These are phyloP conservation scores for Colletotrichum sp. DNA, from an alignment of 2,329 filamentous ascomycete species.

Conservation along the genomic window DNA sequence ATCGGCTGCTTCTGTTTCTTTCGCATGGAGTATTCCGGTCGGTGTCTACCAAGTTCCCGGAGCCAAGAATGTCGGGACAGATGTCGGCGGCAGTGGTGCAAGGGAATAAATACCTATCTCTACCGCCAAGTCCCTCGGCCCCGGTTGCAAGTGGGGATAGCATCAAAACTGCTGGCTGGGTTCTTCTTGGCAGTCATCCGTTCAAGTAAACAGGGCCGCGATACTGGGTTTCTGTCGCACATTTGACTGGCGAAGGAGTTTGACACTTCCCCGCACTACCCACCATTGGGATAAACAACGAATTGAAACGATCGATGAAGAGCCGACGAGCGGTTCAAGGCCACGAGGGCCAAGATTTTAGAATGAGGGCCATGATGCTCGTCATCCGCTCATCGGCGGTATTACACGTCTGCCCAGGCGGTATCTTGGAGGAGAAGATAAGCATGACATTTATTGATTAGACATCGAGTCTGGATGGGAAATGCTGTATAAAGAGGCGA, in stretches of 20 bases:
- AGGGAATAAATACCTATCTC: constrained; percentile 4
- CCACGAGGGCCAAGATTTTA: neutral
- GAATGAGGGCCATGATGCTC: neutral
- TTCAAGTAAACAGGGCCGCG: neutral
- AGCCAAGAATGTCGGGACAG: neutral
- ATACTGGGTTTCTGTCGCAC: neutral
- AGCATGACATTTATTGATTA: neutral
- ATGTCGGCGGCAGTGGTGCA: neutral
- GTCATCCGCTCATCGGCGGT: neutral
- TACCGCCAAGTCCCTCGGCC: neutral
- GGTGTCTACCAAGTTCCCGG: neutral
- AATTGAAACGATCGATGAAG: neutral
- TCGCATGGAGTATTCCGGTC: neutral
- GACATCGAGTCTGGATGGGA: neutral
- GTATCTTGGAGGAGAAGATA: neutral
- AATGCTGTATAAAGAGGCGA: neutral
- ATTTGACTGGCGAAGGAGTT: neutral
- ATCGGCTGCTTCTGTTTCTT: neutral
- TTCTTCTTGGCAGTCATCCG: neutral
- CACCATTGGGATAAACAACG: neutral
- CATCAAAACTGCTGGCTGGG: neutral
- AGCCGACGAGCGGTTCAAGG: neutral
- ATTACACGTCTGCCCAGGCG: neutral
- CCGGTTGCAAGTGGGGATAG: neutral
- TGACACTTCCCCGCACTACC: neutral